These are phyloP conservation scores for Sindora glabra DNA, from an alignment of 306 rosid species.

Conservation along the genomic window DNA sequence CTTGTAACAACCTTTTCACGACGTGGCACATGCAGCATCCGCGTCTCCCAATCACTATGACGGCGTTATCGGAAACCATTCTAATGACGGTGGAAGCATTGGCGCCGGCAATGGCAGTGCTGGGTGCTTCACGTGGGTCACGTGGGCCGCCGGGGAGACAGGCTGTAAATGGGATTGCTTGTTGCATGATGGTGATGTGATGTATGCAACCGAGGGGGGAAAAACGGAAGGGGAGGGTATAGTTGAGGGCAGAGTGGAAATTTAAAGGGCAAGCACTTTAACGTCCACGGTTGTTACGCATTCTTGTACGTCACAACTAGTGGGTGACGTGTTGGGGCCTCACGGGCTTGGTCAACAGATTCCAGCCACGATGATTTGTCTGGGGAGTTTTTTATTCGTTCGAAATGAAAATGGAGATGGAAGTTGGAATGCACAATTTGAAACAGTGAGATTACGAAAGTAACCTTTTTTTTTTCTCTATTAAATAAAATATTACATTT, in stretches of 20 bases:
- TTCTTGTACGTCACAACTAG: conserved; percentile 36
- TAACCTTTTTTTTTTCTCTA: too few species aligned
- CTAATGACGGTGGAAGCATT: conserved; percentile 9
- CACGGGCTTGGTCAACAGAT: conserved; percentile 28
- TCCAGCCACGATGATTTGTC: too few species aligned
- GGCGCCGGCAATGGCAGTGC: background rate
- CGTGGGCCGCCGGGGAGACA: conserved; percentile 9
- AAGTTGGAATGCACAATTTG: too few species aligned
- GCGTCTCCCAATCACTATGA: conserved; percentile 54
- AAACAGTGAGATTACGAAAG: too few species aligned
- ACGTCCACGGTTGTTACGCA: conserved; percentile 69
- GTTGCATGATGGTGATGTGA: conserved; percentile 69
- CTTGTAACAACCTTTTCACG: conserved; percentile 51
- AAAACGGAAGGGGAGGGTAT: background rate
- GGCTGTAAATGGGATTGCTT: conserved; percentile 63
- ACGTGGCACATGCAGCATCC: conserved; percentile 96
- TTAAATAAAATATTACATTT: too few species aligned
- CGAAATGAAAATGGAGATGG: too few species aligned
- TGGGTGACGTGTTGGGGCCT: conserved; percentile 36
- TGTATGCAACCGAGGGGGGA: background rate
- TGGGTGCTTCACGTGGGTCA: background rate
- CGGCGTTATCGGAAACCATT: conserved; percentile 60
- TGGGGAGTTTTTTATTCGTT: too few species aligned
- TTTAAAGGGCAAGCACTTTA: conserved; percentile 18
- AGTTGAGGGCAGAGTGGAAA: conserved; percentile 1